Evolutionary conservation across 306 rosid genomes (phyloP).

Genomic region (Trichosanthes cucumerina): DNA sequence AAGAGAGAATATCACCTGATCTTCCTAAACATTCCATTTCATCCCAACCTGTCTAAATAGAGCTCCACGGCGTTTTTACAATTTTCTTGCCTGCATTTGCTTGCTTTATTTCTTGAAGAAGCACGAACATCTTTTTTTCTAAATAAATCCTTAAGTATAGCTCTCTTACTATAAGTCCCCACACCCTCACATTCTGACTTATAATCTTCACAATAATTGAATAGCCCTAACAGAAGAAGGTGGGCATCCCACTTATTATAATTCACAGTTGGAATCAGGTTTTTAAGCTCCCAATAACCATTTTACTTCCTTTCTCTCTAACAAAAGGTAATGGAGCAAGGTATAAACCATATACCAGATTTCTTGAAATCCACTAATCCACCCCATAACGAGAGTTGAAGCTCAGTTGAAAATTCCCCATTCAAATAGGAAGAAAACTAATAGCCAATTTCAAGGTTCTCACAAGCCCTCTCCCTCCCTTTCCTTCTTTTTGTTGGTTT

Average conservation of each 20-base stretch:
- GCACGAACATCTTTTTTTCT: neutral
- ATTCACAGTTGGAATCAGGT: neutral
- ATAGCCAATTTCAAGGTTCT: too few species aligned
- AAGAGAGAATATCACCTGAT: neutral
- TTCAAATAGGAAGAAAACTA: neutral
- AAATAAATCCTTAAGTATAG: neutral
- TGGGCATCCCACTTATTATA: neutral
- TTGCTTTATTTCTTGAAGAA: neutral
- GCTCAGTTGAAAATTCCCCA: neutral
- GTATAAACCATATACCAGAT: neutral
- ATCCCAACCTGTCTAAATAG: neutral
- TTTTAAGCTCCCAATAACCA: neutral
- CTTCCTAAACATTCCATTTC: neutral
- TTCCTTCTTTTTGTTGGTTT: neutral
- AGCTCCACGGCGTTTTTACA: neutral
- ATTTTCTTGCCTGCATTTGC: neutral
- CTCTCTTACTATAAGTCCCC: neutral
- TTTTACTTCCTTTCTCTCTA: neutral
- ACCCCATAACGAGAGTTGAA: neutral
- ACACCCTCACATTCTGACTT: neutral
- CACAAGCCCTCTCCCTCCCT: neutral
- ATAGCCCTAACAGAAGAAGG: neutral
- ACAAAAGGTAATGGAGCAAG: neutral
- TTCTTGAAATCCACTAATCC: neutral
- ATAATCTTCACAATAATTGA: neutral